Evolutionary conservation across 495 filamentous ascomycete species (phyloP), one percentile per base, ranked within the genome.

Genomic region (Penicillium odoratum): DNA sequence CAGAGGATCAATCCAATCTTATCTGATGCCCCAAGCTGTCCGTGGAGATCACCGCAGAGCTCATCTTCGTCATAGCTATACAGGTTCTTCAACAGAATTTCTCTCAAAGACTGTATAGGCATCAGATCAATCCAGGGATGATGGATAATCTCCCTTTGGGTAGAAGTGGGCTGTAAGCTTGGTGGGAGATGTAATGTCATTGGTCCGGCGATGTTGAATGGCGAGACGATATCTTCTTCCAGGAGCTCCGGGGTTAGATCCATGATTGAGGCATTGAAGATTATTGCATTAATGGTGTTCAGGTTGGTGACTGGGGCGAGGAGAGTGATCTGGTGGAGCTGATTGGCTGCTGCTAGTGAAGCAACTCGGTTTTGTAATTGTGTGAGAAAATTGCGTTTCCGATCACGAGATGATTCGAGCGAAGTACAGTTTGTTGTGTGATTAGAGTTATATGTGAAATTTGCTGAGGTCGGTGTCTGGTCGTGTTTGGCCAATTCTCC

Each of bases 101-200:
- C 44, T 10, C 65, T 57, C 3, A 68, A 52, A 2, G 65, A 68
- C 2, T 16, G 7, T 3, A 68, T 53, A 3, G 65, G 65, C 10
- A 68, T 53, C 5, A 68, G 44, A n/a, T 68, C 65, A 33, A 68
- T 57, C 65, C 65, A 68, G 10, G 65, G 65, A n/a, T 68, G 65
- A 29, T 68, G 65, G 9, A 68, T 57, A 7, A 68, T 59, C 15
- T 43, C 16, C 29, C 44, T 65, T 29, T 68, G 65, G 21, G 49
- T 34, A 18, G 51, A 46, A 5, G 54, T 66, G 29, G 65, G 65
- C 16, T 54, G 49, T 5, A 68, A 11, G 50, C 63, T 66, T 25
- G 65, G 55, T 36, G 65, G 65, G 10, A 68, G 44, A 15, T 55
- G 40, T 1, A 61, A 21, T 4, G 48, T 51, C 8, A 57, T 29